A percentile compares a stretch with the other conserved stretches of the same genome.
These are phyloP conservation scores for Hygrocybe punicea DNA, from an alignment of 768 basidiomycete species.

Conservation along the genomic window DNA sequence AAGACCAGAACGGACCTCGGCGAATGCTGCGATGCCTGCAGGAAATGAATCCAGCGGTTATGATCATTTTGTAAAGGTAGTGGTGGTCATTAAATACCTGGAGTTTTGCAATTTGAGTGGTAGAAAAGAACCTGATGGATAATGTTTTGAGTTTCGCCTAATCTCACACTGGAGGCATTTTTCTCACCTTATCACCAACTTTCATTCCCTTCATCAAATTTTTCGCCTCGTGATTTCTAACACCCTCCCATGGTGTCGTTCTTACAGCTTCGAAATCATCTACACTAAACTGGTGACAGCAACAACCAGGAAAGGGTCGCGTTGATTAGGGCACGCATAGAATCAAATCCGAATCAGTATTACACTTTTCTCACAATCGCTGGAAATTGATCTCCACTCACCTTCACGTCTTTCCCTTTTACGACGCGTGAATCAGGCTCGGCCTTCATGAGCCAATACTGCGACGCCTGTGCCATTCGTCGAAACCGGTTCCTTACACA, in stretches of 20 bases:
- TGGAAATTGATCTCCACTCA: constrained; percentile 15
- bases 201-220: constrained; percentile 84
- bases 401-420: constrained; percentile 87
- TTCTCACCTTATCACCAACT: constrained; percentile 63
- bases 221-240: constrained; percentile 76
- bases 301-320: background rate
- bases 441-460: constrained; percentile 78
- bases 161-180: background rate
- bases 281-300: constrained; percentile 62
- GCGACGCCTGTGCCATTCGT: constrained; percentile 13
- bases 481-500: no score
- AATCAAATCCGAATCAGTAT: no score
- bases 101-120: constrained; percentile 81
- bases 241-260: constrained; percentile 84
- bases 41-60: background rate
- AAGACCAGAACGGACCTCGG: constrained; percentile 50
- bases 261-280: constrained; percentile 75
- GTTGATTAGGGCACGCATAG: background rate
- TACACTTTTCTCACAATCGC: no score
- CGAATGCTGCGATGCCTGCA: constrained; percentile 75
- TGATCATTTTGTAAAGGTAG: background rate
- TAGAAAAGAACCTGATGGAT: constrained; percentile 72
- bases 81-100: constrained; percentile 45
- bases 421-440: constrained; percentile 81
- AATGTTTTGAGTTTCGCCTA: background rate